Evolutionary conservation across 2,329 filamentous ascomycete genomes (phyloP), one percentile per base, ranked within the genome.

Genomic region (Botrytis tulipae): DNA sequence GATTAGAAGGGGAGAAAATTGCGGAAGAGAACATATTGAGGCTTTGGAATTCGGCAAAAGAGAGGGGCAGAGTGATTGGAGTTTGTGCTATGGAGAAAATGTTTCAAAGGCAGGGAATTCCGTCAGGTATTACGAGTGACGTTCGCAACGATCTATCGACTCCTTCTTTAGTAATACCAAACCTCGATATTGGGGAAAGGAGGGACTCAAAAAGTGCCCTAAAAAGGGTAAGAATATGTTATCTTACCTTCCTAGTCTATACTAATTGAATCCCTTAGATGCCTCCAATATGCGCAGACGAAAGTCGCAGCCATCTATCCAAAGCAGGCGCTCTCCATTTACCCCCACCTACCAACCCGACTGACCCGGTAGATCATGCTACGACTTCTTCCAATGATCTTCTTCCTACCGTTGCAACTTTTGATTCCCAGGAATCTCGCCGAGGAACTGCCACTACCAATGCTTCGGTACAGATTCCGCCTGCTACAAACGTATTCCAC

Each of bases 91-190:
- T 65, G n/a, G n/a, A 65, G 22, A 44, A 22, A 16, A 65, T 22
- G 40, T 46, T 44, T 65, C 4, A 29, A 65, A 22, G 20, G 40
- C 7, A 65, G 46, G 4, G 18, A 22, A 2, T 0, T 65, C 4
- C 9, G 1, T 65, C 61, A 4, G 7, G 10, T 14, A 12, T 32
- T 32, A 65, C 7, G 22, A 46, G 16, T 32, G 37, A 20, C 6
- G 16, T 1, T 46, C n/a, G n/a, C n/a, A 4, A 4, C 6, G 4
- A 14, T 1, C n/a, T 4, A 2, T 65, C n/a, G 18, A 4, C 40
- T 46, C 16, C n/a, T 65, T 14, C 40, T 65, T 32, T 10, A 1
- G 18, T 18, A 32, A 22, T 9, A 18, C 18, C n/a, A 22, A 46
- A 14, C 8, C 4, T n/a, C 12, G 18, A 40, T 32, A 46, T 8